Conservation (phyloP, 2,329 filamentous ascomycete species). For the Colletotrichum melonis region DNA sequence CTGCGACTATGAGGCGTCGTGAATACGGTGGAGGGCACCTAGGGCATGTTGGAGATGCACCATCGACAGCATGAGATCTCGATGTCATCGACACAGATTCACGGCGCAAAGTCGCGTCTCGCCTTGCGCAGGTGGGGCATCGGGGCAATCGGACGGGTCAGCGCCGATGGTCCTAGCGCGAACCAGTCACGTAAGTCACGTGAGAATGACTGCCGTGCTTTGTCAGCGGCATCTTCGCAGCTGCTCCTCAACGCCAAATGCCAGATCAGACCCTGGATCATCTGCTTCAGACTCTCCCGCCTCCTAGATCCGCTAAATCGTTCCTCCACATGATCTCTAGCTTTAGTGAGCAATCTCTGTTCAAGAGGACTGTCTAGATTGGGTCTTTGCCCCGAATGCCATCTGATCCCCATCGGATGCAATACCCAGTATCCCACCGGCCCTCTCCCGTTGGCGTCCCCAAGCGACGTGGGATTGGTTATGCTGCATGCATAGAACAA, state of each 20-base stretch:
- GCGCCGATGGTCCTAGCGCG: conserved; percentile 15
- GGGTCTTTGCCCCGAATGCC: background rate
- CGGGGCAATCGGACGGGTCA: background rate
- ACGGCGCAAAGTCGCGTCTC: conserved; percentile 11
- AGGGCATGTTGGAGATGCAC: background rate
- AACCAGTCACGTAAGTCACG: conserved; percentile 19
- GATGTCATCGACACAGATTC: background rate
- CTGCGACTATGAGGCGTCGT: background rate
- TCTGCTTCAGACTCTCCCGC: too few species aligned
- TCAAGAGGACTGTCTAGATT: background rate
- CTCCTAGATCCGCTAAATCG: too few species aligned
- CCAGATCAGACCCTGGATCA: too few species aligned
- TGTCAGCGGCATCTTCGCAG: background rate
- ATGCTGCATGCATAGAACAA: background rate
- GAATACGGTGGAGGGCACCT: background rate
- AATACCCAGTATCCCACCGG: background rate
- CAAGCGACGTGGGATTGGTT: background rate
- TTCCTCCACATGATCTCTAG: too few species aligned
- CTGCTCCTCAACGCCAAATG: background rate
- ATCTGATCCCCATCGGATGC: background rate
- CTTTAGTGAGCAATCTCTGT: too few species aligned
- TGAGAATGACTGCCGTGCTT: background rate
- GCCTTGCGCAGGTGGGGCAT: conserved; percentile 4
- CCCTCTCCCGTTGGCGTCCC: background rate
- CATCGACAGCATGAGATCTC: background rate